Conservation (phyloP, 441 rosid species). For the Theobroma grandiflorum region DNA sequence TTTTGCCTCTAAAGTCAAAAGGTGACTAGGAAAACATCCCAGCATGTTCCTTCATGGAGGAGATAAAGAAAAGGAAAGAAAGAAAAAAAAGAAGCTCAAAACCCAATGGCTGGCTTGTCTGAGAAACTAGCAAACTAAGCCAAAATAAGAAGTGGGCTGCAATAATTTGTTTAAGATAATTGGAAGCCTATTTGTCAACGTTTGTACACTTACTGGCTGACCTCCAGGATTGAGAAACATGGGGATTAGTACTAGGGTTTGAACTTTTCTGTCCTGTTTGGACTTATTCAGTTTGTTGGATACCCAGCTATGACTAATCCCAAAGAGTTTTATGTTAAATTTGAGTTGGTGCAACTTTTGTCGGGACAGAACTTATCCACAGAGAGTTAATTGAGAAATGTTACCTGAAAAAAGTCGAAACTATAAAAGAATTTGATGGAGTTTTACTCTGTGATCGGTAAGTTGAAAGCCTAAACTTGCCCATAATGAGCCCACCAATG, state of each 20-base stretch:
- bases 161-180: constrained; percentile 28
- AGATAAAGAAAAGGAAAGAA: constrained; percentile 15
- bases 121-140: constrained; percentile 11
- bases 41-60: constrained; percentile 40
- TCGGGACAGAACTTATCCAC: too few relatives aligned
- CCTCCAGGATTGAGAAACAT: background rate
- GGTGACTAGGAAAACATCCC: constrained; percentile 42
- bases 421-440: too few relatives aligned
- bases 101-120: constrained; percentile 17
- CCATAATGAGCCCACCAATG: too few relatives aligned
- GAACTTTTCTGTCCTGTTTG: background rate
- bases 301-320: too few relatives aligned
- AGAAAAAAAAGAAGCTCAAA: constrained; percentile 13
- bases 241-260: background rate
- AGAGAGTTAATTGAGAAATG: too few relatives aligned
- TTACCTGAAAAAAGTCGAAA: too few relatives aligned
- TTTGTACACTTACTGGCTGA: constrained; percentile 24
- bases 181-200: constrained; percentile 38
- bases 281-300: background rate
- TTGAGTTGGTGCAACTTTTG: too few relatives aligned
- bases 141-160: background rate
- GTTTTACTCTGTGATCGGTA: too few relatives aligned
- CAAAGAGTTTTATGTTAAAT: too few relatives aligned
- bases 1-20: constrained; percentile 59
- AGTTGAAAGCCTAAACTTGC: too few relatives aligned